phyloP scores from a whole-genome alignment of 78 protist genomes.

The Pelomyxa schiedti region DNA sequence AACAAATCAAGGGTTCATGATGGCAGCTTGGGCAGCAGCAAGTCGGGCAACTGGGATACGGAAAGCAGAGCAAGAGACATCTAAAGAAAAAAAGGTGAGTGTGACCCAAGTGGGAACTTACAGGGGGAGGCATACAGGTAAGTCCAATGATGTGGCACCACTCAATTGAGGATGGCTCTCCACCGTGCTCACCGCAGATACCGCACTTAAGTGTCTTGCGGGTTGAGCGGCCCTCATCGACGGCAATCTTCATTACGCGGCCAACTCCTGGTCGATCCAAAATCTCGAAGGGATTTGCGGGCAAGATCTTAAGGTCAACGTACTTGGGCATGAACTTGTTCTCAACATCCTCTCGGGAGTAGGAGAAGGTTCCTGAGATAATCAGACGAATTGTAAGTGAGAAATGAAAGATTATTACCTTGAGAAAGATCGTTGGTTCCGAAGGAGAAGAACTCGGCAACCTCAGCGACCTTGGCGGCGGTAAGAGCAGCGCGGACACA shows the following conservation, averaged over 20 bases:
- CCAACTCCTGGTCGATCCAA: slow-evolving; percentile 72
- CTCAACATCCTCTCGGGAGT: slow-evolving; percentile 69
- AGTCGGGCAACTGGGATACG: slow-evolving; percentile 63
- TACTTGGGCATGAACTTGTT: slow-evolving; percentile 32
- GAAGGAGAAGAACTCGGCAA: slow-evolving; percentile 59
- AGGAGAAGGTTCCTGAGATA: slow-evolving; percentile 61
- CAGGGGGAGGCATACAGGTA: too few relatives aligned
- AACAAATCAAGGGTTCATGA: too few relatives aligned
- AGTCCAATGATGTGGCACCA: slow-evolving; percentile 55
- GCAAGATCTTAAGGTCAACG: slow-evolving; percentile 27
- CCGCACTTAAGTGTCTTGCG: slow-evolving; percentile 22
- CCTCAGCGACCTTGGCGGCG: slow-evolving; percentile 28
- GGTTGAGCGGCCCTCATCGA: slow-evolving; percentile 19
- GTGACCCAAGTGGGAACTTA: too few relatives aligned
- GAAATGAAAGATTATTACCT: too few relatives aligned
- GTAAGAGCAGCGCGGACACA: slow-evolving; percentile 50
- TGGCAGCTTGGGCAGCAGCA: slow-evolving; percentile 70
- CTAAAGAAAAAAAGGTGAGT: too few relatives aligned
- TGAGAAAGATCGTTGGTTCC: slow-evolving; percentile 83
- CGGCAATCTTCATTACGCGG: slow-evolving; percentile 34
- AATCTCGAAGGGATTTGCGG: slow-evolving; percentile 52
- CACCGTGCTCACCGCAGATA: slow-evolving; percentile 72
- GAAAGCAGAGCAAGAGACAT: slow-evolving; percentile 67
- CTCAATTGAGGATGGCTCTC: slow-evolving; percentile 25
- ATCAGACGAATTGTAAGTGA: too few relatives aligned